Base-by-base conservation (phyloP, 2,329 filamentous ascomycete genomes). In the Aspergillus thermomutatus region DNA sequence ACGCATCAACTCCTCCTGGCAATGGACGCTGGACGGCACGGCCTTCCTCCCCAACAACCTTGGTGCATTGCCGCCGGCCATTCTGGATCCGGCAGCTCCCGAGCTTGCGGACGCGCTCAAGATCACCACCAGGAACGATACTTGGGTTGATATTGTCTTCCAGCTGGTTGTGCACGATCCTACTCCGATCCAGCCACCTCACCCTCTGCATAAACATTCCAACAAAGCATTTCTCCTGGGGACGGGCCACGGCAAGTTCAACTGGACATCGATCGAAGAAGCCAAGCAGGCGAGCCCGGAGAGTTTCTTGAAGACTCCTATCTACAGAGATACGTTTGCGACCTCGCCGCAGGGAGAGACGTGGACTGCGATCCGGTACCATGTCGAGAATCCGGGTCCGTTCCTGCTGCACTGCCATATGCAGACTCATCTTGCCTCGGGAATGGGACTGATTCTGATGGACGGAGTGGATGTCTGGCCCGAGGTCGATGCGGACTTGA, bases 131-230 rank as follows among this genome's bases (percentile, higher is more conserved):
- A 61, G 64, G 21, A 76, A 80, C 56, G 66, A 73, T 59, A 77
- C 79, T 2, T 86, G 83, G 83, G 73, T 86, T 5, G 84, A 87
- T 62, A 66, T 85, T 11, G 53, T 64, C n/a, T 55, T 63, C 56
- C 58, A 64, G 43, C 41, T 64, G 23, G 75, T 85, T 57, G 73
- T 84, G 50, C 68, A 77, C 45, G 70, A 79, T 0, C 65, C 71
- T 21, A 55, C 60, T 0, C 69, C 71, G 3, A 72, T 79, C 1
- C 82, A 84, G 64, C 83, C 80, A 1, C 72, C 79, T 1, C 86
- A 88, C 59, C 82, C 84, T 0, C 83, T 88, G 53, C 86, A 88
- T 76, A 87, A 87, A 73, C 86, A 88, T 70, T 81, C 82, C 45
- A 84, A 81, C 65, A 85, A 85, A 66, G 84, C 82, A 71, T 87